Evolutionary conservation across 169 alveolate species (phyloP), one percentile per base, ranked within the genome.

Genomic region (Plasmodium cynomolgi): DNA sequence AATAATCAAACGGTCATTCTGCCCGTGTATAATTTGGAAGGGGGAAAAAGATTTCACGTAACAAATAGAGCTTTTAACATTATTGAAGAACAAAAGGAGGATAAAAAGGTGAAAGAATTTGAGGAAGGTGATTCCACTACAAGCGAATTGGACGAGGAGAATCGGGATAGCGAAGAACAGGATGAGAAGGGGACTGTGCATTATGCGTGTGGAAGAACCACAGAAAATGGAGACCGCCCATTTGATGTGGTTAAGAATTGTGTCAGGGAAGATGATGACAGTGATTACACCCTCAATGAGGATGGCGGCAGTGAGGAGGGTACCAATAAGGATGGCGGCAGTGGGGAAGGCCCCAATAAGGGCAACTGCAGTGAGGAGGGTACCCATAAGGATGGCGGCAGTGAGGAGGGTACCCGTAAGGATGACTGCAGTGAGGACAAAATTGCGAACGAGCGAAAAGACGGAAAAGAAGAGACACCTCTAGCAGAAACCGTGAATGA

Each of bases 21-120:
- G 33, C 26, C 93, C 33, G 62, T 77, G 85, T 56, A 77, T 34
- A 86, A 50, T 54, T 56, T 34, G 68, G 34, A 75, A 37, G 26
- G 8, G 0, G 68, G 81, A 20, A 20, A 11, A 31, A 37, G 2
- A 6, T 77, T 33, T 31, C 34, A 58, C 41, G 62, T 56, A 33
- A 29, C 81, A 29, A 86, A 86, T 86, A 56, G 72, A 44, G 93
- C 93, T 37, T 86, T 31, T 77, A 54, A 44, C 31, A 47, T 77
- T 50, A 74, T 75, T 86, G 58, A 77, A 86, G 47, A 86, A 23
- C 47, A 86, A 54, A 58, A 58, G 29, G 80, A 13, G 26, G 33
- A 29, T 11, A 44, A 17, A 80, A 86, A 86, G 11, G 50, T 5
- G 41, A 82, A 34, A 47, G 15, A 39, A 11, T 44, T 84, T 71